Base-by-base conservation (phyloP, 345 rosid species). In the Noccaea caerulescens region DNA sequence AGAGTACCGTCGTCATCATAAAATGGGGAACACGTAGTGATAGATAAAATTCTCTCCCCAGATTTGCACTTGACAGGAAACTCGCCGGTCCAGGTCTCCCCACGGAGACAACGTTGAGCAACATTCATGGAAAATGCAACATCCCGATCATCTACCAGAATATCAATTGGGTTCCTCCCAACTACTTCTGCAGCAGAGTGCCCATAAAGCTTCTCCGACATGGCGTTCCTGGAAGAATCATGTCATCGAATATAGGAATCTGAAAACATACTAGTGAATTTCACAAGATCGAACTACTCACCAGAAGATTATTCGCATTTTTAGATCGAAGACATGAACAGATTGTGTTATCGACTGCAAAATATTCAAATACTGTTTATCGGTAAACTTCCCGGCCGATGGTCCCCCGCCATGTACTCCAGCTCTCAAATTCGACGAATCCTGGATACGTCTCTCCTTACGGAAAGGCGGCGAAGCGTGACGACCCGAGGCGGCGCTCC, bases 291-390 rank as follows among this genome's bases (percentile, higher is more conserved):
- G n/a, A 72, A 52, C 38, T 9, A 68, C 88, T 84, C 66, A 94
- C 99, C 97, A 94, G 66, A 91, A 91, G 62, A 91, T 82, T 6
- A 94, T 77, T 23, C 89, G 88, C 67, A 84, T 85, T n/a, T 66
- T 56, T 1, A 78, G 78, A 78, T 88, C 95, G 63, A 81, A 79
- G 60, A 90, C 91, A 75, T 94, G 95, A 78, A 94, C 93, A 49
- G 96, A 77, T 66, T 94, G 99, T 42, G 95, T 95, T 95, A 94
- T 84, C 20, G 91, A 85, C 82, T 94, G 96, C 77, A 94, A 83
- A 16, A 94, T 94, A 72, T 88, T 91, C 81, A 89, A 79, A 82
- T 82, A 91, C 71, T 91, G 96, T 30, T 69, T 83, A 51, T 91
- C 85, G 1, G 84, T 80, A 61, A 91, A 88, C 53, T 85, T 83